These are phyloP conservation scores for Periglandula ipomoeae DNA, from an alignment of 2,329 filamentous ascomycete genomes.

Conservation along the genomic window DNA sequence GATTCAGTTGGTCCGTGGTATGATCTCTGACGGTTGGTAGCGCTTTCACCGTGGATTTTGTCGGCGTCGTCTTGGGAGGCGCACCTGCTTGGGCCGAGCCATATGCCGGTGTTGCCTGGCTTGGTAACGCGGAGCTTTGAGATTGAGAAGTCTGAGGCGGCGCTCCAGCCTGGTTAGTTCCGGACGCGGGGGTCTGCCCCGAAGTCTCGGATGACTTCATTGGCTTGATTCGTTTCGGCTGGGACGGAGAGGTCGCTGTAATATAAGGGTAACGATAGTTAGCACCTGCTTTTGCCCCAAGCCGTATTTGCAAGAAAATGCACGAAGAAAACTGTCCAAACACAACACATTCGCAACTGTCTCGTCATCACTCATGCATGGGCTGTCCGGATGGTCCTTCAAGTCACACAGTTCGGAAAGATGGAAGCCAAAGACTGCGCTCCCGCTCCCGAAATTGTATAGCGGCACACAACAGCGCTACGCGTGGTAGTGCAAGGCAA, in stretches of 20 bases:
- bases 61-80: conserved; percentile 71
- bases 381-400: background rate
- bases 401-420: conserved; percentile 3
- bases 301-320: background rate
- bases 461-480: conserved; percentile 8
- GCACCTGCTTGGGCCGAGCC: conserved; percentile 32
- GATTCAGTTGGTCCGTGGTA: conserved; percentile 87
- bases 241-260: conserved; percentile 39
- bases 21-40: conserved; percentile 93
- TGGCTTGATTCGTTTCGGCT: conserved; percentile 48
- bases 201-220: conserved; percentile 56
- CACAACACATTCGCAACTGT: background rate
- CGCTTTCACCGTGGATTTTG: conserved; percentile 82
- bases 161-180: conserved; percentile 27
- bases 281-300: background rate
- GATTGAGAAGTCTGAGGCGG: conserved; percentile 49
- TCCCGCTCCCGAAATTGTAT: background rate
- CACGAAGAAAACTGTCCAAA: background rate
- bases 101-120: conserved; percentile 32
- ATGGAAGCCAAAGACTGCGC: conserved; percentile 1
- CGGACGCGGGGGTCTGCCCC: conserved; percentile 40
- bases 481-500: conserved; percentile 8
- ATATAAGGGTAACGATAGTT: background rate
- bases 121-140: conserved; percentile 35
- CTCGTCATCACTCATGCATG: conserved; percentile 2